Evolutionary conservation across 805 yeast species (phyloP).

Genomic region (Teunomyces gatunensis): DNA sequence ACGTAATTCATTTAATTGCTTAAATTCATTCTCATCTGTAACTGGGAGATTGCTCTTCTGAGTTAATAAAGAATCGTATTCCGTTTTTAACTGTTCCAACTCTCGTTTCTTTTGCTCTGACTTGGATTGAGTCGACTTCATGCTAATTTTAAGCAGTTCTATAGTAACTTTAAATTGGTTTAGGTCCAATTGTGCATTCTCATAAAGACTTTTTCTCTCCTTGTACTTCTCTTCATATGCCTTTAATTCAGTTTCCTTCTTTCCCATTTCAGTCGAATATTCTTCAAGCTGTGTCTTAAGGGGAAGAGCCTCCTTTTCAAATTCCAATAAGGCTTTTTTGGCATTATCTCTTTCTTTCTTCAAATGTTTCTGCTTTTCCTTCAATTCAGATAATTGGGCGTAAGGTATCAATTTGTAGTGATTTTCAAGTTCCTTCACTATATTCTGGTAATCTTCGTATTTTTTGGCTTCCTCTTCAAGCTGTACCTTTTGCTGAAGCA

Average conservation of each 20-base stretch:
- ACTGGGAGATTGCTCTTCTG: conserved; percentile 24
- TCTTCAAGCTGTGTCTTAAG: conserved; percentile 13
- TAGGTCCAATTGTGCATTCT: conserved; percentile 4
- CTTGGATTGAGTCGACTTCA: conserved; percentile 6
- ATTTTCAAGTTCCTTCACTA: conserved; percentile 35
- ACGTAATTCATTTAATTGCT: conserved; percentile 18
- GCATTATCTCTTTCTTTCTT: conserved; percentile 36
- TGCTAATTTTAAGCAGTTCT: conserved; percentile 17
- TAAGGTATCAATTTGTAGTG: conserved; percentile 42
- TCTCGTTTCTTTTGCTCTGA: conserved; percentile 12
- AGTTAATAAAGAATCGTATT: conserved; percentile 10
- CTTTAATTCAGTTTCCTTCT: conserved; percentile 8
- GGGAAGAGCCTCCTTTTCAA: conserved; percentile 23
- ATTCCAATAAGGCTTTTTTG: conserved; percentile 27
- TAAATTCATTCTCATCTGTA: conserved; percentile 27
- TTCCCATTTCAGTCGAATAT: conserved; percentile 6
- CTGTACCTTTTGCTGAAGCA: conserved; percentile 35
- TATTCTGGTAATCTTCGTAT: conserved; percentile 45
- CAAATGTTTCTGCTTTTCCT: conserved; percentile 27
- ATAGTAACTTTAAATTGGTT: conserved; percentile 14
- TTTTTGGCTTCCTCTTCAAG: conserved; percentile 46
- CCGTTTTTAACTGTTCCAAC: conserved; percentile 8
- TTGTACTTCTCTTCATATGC: conserved; percentile 4
- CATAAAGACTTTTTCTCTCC: conserved; percentile 6
- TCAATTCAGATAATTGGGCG: conserved; percentile 39